phyloP scores from a whole-genome alignment of 78 protist species.

The Dictyostelium citrinum region DNA sequence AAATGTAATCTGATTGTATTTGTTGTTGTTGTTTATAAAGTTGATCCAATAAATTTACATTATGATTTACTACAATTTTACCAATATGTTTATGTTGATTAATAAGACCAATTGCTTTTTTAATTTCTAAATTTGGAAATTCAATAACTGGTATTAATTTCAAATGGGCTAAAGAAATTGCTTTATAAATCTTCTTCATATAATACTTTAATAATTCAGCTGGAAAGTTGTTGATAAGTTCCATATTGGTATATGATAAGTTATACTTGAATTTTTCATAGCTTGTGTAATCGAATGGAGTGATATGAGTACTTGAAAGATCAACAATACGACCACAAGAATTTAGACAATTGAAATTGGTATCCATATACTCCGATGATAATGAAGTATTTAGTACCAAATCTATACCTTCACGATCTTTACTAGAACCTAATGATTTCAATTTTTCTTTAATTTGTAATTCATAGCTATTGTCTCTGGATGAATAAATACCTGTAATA shows the following conservation, averaged over 20 bases:
- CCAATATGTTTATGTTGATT: neutral
- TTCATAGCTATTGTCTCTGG: neutral
- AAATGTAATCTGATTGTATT: neutral
- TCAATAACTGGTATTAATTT: neutral
- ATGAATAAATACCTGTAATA: neutral
- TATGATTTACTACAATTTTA: neutral
- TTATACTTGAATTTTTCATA: neutral
- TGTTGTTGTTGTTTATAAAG: neutral
- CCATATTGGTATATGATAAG: neutral
- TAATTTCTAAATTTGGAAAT: neutral
- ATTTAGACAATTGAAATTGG: neutral
- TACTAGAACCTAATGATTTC: neutral
- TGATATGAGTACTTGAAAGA: constrained; percentile 3
- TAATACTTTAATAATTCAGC: neutral
- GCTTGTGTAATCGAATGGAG: neutral
- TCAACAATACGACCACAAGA: neutral
- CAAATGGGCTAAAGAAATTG: neutral
- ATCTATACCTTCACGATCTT: neutral
- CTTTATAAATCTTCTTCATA: neutral
- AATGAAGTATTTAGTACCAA: neutral
- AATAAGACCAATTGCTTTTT: neutral
- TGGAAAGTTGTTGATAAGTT: neutral
- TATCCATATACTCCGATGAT: neutral
- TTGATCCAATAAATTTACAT: neutral
- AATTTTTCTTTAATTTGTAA: neutral